These are phyloP conservation scores for Tricholoma matsutake DNA, from an alignment of 768 basidiomycete species.

Conservation along the genomic window DNA sequence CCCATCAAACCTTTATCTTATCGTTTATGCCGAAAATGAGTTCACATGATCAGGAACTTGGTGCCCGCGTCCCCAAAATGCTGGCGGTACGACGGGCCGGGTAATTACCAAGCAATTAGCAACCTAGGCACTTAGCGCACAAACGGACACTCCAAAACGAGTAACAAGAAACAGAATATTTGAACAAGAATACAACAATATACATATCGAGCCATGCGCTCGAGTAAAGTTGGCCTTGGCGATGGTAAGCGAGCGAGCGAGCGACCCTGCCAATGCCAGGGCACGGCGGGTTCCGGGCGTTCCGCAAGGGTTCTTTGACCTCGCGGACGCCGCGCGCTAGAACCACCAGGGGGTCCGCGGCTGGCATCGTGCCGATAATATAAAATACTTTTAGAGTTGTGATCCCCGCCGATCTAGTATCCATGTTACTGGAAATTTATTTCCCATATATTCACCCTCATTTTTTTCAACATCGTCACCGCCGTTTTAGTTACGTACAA, in stretches of 20 bases:
- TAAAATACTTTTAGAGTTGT: neutral
- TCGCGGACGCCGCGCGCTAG: neutral
- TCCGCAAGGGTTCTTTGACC: neutral
- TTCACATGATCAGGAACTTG: neutral
- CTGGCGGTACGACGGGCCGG: neutral
- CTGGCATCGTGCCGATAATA: neutral
- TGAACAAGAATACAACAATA: neutral
- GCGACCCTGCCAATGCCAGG: too few species aligned
- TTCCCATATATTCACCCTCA: neutral
- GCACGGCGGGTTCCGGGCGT: neutral
- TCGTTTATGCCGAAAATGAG: neutral
- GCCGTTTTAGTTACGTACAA: too few species aligned
- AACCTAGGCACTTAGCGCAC: neutral
- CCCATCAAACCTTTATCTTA: neutral
- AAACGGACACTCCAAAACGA: neutral
- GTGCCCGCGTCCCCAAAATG: neutral
- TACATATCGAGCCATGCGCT: neutral
- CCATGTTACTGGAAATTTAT: neutral
- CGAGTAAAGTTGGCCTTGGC: neutral
- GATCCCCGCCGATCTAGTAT: neutral
- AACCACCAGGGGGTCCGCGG: neutral
- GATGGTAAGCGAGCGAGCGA: too few species aligned
- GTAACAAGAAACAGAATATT: neutral
- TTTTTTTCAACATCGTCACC: neutral
- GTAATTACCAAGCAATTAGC: neutral